Percentiles rank a stretch among this genome's conserved stretches.
These are phyloP conservation scores for Ricinus communis DNA, from an alignment of 345 rosid genomes.

Conservation along the genomic window DNA sequence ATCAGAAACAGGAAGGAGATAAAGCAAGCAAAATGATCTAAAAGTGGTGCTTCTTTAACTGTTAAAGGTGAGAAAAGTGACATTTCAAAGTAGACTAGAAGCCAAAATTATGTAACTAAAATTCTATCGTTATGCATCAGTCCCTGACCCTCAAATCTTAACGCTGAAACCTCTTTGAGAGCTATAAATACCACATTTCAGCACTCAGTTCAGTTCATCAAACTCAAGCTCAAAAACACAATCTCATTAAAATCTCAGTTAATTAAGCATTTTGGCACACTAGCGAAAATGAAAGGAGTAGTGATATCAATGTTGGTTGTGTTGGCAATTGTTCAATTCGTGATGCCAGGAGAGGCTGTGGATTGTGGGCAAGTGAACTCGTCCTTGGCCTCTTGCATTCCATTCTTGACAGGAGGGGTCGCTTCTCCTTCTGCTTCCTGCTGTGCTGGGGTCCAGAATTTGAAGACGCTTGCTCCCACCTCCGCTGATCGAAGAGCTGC, in stretches of 20 bases:
- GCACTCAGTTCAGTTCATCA: background rate
- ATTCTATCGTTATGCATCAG: background rate
- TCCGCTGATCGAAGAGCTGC: conserved; percentile 15
- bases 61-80: too few relatives aligned
- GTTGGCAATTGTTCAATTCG: background rate
- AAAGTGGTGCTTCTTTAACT: too few relatives aligned
- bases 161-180: too few relatives aligned
- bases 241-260: background rate
- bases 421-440: conserved; percentile 5
- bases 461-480: conserved; percentile 14
- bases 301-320: background rate
- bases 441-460: conserved; percentile 14
- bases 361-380: conserved; percentile 5
- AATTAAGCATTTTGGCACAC: background rate
- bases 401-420: background rate
- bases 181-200: background rate
- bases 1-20: too few relatives aligned
- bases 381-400: conserved; percentile 2
- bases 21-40: too few relatives aligned
- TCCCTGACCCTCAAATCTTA: background rate
- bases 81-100: too few relatives aligned
- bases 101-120: background rate
- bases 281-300: conserved; percentile 7
- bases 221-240: background rate
- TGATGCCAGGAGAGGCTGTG: background rate